phyloP scores from a whole-genome alignment of 75 land plant genomes.

The Cunninghamia lanceolata region DNA sequence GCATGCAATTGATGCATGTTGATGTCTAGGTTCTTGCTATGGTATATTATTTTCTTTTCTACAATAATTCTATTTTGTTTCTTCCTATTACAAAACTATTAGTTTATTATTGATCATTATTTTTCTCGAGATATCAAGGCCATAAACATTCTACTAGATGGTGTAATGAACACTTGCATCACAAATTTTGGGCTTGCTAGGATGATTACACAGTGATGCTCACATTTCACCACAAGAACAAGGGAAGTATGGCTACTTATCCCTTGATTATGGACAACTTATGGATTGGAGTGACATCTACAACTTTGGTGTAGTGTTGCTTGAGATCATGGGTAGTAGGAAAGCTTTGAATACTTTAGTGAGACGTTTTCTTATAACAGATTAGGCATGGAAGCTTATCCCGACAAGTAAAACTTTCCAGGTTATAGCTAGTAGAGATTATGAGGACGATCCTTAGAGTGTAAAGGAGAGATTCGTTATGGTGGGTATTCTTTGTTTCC shows the following conservation, averaged over 20 bases:
- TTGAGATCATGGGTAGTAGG: conserved; percentile 36
- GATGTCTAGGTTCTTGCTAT: too few relatives aligned
- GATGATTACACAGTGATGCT: conserved; percentile 11
- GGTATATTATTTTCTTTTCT: too few relatives aligned
- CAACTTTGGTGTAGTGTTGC: conserved; percentile 33
- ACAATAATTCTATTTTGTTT: too few relatives aligned
- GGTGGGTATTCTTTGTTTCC: conserved; percentile 39
- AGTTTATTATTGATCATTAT: too few relatives aligned
- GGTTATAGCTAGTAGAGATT: conserved; percentile 15
- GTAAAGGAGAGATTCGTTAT: conserved; percentile 40
- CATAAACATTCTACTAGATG: conserved; percentile 34
- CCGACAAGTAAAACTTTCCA: conserved; percentile 17
- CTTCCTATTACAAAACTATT: too few relatives aligned
- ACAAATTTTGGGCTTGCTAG: conserved; percentile 42
- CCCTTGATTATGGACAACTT: conserved; percentile 33
- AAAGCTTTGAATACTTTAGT: conserved; percentile 11
- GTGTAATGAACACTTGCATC: conserved; percentile 26
- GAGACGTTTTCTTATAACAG: conserved; percentile 12
- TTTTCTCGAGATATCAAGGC: conserved; percentile 26
- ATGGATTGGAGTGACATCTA: conserved; percentile 34
- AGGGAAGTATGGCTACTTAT: conserved; percentile 37
- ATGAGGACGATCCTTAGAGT: conserved; percentile 4
- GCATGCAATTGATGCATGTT: too few relatives aligned
- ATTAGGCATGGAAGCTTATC: conserved; percentile 34
- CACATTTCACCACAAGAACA: conserved; percentile 32